Evolutionary conservation across 306 rosid genomes (phyloP).

Genomic region (Pyrus pyrifolia): DNA sequence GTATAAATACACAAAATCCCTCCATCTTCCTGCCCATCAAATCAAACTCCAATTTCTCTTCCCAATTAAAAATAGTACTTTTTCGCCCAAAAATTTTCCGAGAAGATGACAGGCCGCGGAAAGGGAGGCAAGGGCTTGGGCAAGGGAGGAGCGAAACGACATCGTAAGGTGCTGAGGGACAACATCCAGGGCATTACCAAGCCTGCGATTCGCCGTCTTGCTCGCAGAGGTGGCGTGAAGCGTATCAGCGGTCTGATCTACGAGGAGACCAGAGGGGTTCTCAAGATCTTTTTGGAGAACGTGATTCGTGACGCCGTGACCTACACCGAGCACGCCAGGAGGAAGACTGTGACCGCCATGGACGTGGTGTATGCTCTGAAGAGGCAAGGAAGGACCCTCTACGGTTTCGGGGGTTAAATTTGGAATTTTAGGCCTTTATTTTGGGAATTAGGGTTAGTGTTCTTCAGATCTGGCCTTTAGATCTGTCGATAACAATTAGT

Average conservation of each 20-base stretch:
- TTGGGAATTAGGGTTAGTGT: not conserved
- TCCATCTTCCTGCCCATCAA: rapidly evolving
- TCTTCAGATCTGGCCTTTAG: slow-evolving; percentile 6
- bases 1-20: not conserved
- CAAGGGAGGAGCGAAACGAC: slow-evolving; percentile 56
- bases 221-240: not conserved
- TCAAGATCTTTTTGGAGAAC: not conserved
- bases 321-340: not conserved
- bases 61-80: no score
- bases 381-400: not conserved
- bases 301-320: not conserved
- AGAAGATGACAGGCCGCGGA: slow-evolving; percentile 49
- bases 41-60: not conserved
- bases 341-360: not conserved
- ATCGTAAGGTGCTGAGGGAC: slow-evolving; percentile 44
- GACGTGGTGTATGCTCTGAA: not conserved
- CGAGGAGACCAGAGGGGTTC: not conserved
- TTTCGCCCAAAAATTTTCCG: not conserved
- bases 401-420: not conserved
- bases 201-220: not conserved
- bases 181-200: slow-evolving; percentile 38
- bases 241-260: slow-evolving; percentile 17
- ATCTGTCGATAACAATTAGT: not conserved
- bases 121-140: slow-evolving; percentile 63
- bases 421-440: not conserved